Percentiles rank a stretch among this genome's conserved stretches.
These are phyloP conservation scores for Nannizzia gypsea DNA, from an alignment of 2,329 filamentous ascomycete genomes.

Conservation along the genomic window DNA sequence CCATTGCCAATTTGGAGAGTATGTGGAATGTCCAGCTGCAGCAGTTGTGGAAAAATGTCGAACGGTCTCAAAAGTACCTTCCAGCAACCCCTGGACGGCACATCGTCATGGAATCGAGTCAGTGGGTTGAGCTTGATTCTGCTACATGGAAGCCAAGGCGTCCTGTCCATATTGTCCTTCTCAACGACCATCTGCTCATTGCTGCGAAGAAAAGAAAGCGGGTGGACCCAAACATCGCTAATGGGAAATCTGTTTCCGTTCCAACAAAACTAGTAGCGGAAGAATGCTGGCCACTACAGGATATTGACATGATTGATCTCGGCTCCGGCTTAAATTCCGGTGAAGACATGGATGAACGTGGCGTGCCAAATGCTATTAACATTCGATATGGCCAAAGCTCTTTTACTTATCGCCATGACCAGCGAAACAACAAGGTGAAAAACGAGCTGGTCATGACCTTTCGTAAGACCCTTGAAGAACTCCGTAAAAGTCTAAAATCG, in stretches of 20 bases:
- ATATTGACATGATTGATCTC: slow-evolving; percentile 87
- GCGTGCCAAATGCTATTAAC: slow-evolving; percentile 75
- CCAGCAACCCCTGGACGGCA: slow-evolving; percentile 85
- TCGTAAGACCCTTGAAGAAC: slow-evolving; percentile 81
- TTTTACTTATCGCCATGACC: slow-evolving; percentile 87
- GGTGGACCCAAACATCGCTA: slow-evolving; percentile 48
- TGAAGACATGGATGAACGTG: slow-evolving; percentile 40
- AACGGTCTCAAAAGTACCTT: slow-evolving; percentile 92
- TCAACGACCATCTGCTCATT: slow-evolving; percentile 89
- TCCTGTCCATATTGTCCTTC: slow-evolving; percentile 77
- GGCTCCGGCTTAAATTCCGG: slow-evolving; percentile 39
- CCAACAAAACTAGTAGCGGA: slow-evolving; percentile 76
- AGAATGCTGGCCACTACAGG: slow-evolving; percentile 83
- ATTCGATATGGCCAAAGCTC: slow-evolving; percentile 80
- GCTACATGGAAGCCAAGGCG: slow-evolving; percentile 90
- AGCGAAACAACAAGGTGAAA: slow-evolving; percentile 68
- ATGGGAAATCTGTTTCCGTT: slow-evolving; percentile 33
- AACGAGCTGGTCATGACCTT: slow-evolving; percentile 72
- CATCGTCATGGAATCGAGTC: slow-evolving; percentile 80
- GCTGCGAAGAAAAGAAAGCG: slow-evolving; percentile 90
- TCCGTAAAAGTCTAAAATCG: slow-evolving; percentile 71
- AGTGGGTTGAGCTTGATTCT: slow-evolving; percentile 94
- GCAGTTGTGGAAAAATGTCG: slow-evolving; percentile 90
- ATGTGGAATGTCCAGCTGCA: slow-evolving; percentile 59
- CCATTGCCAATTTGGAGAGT: slow-evolving; percentile 62